phyloP scores from a whole-genome alignment of 2,329 filamentous ascomycete genomes.

The Pochonia chlamydosporia region DNA sequence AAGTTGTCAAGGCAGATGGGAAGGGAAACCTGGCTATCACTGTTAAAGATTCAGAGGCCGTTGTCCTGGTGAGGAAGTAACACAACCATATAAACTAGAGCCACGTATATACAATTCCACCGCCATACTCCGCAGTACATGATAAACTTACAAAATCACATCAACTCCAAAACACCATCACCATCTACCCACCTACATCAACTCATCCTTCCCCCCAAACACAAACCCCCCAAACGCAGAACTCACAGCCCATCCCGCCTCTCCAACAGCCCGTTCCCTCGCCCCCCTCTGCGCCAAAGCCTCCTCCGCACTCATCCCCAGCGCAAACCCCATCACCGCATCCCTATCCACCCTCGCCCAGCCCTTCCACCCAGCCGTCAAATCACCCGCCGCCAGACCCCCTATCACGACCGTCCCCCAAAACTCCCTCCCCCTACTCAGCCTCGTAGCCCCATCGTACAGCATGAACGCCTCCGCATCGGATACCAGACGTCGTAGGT shows the following conservation, averaged over 20 bases:
- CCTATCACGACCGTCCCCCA: constrained; percentile 55
- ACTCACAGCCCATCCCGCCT: constrained; percentile 38
- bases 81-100: no score
- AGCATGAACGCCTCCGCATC: constrained; percentile 43
- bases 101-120: no score
- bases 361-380: constrained; percentile 34
- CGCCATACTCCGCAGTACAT: no score
- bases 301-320: constrained; percentile 36
- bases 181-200: no score
- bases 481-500: constrained; percentile 29
- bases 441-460: constrained; percentile 35
- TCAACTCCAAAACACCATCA: no score
- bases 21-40: constrained; percentile 10
- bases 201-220: constrained; percentile 22
- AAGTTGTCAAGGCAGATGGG: constrained; percentile 7
- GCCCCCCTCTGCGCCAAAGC: constrained; percentile 34
- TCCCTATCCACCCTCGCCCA: constrained; percentile 48
- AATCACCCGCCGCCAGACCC: constrained; percentile 27
- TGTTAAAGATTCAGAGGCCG: constrained; percentile 14
- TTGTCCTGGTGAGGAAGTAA: constrained; percentile 10
- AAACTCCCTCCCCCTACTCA: constrained; percentile 42
- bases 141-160: no score
- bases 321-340: constrained; percentile 31
- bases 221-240: constrained; percentile 45
- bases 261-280: constrained; percentile 34